phyloP scores from a whole-genome alignment of 1,284 basidiomycete species.

The Cutaneotrichosporon sp. region DNA sequence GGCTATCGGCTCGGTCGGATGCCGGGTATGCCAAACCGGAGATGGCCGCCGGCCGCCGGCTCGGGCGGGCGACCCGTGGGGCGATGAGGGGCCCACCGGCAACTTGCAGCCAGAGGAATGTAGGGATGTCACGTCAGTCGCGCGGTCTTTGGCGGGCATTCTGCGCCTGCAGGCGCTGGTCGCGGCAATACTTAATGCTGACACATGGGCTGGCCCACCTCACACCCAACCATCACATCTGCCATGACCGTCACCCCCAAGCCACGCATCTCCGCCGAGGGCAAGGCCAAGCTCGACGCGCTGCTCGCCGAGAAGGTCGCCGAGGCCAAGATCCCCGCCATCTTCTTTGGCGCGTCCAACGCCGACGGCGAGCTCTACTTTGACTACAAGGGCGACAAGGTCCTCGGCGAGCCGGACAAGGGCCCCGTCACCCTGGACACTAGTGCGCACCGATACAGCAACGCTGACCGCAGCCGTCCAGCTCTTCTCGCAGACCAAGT shows the following conservation, averaged over 20 bases:
- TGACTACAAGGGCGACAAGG: conserved; percentile 32
- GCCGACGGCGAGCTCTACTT: conserved; percentile 35
- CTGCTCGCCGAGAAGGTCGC: conserved; percentile 28
- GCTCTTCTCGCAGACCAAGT: conserved; percentile 44
- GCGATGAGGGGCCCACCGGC: too few relatives aligned
- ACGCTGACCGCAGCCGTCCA: conserved; percentile 29
- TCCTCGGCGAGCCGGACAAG: conserved; percentile 29
- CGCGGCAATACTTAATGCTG: not conserved
- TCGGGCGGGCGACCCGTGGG: too few relatives aligned
- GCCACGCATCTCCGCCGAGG: conserved; percentile 8
- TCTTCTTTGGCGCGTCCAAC: conserved; percentile 35
- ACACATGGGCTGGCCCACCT: not conserved
- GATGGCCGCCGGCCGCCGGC: too few relatives aligned
- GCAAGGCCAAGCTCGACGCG: conserved; percentile 28
- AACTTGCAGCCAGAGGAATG: too few relatives aligned
- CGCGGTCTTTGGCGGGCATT: too few relatives aligned
- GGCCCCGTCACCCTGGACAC: conserved; percentile 35
- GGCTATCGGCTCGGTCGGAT: too few relatives aligned
- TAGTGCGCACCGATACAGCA: conserved; percentile 23
- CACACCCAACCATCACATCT: not conserved
- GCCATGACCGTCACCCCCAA: conserved; percentile 2
- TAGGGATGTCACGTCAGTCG: too few relatives aligned
- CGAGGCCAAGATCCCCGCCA: conserved; percentile 29
- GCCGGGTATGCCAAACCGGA: too few relatives aligned
- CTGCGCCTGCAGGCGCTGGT: too few relatives aligned